These are phyloP conservation scores for Hordeum pubiflorum DNA, from an alignment of 202 grass and related monocot genomes.

Conservation along the genomic window DNA sequence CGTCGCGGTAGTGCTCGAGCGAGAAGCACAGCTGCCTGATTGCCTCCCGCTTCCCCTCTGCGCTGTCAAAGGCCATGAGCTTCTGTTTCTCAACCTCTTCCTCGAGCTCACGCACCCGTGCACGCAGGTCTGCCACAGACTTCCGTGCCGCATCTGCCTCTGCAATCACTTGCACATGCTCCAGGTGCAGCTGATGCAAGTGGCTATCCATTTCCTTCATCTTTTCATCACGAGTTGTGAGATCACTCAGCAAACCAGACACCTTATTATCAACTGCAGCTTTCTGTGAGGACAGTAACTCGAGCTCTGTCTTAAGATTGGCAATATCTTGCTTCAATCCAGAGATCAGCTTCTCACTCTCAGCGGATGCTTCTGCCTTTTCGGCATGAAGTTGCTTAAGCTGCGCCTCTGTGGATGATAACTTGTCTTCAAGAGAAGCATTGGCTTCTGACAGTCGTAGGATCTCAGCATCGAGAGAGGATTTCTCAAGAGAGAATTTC, in stretches of 20 bases:
- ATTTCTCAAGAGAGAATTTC: constrained; percentile 39
- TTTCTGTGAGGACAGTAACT: constrained; percentile 48
- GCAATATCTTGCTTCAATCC: constrained; percentile 40
- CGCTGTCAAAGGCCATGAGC: constrained; percentile 41
- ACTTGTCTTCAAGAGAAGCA: constrained; percentile 33
- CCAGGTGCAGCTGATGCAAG: constrained; percentile 64
- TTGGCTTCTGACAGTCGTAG: constrained; percentile 36
- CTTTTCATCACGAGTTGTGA: constrained; percentile 35
- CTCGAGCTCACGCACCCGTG: constrained; percentile 50
- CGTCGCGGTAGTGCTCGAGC: constrained; percentile 81
- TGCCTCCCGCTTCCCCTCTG: constrained; percentile 77
- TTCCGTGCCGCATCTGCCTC: constrained; percentile 25
- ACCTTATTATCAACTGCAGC: constrained; percentile 22
- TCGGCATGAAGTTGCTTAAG: constrained; percentile 30
- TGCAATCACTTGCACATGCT: constrained; percentile 56
- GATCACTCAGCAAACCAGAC: constrained; percentile 19
- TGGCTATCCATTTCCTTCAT: constrained; percentile 43
- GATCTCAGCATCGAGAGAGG: constrained; percentile 38
- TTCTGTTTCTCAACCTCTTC: constrained; percentile 66
- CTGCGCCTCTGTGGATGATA: constrained; percentile 33
- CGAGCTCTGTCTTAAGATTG: constrained; percentile 35
- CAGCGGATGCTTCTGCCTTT: constrained; percentile 30
- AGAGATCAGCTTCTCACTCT: constrained; percentile 39
- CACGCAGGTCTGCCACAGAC: constrained; percentile 3
- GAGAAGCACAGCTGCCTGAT: constrained; percentile 97